Percentiles rank a stretch among this genome's conserved stretches.
Evolutionary conservation across 345 rosid genomes (phyloP).

Genomic region (Populus tremula): DNA sequence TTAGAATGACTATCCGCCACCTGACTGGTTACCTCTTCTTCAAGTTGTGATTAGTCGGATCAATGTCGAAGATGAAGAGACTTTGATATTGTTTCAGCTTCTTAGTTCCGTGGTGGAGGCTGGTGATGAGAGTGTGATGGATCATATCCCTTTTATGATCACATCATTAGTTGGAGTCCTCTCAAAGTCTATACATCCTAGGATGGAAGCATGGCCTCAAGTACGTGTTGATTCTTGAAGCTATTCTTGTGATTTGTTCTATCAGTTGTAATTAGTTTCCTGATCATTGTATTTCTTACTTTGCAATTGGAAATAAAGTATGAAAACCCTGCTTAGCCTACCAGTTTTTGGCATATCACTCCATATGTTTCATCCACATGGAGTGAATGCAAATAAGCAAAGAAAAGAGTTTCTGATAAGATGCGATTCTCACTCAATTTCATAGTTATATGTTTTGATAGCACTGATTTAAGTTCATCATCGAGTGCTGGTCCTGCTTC

Average conservation of each 20-base stretch:
- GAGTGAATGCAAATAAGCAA: neutral
- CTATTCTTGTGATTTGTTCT: neutral
- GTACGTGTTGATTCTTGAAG: constrained; percentile 41
- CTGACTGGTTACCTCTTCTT: constrained; percentile 76
- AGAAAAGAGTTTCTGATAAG: neutral
- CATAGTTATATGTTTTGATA: neutral
- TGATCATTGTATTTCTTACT: neutral
- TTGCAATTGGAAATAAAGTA: neutral
- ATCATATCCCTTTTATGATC: constrained; percentile 65
- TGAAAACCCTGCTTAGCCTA: neutral
- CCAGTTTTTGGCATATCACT: neutral
- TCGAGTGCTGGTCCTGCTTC: neutral
- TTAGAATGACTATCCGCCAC: constrained; percentile 78
- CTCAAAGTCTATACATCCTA: constrained; percentile 46
- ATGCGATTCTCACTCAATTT: neutral
- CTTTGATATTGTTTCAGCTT: constrained; percentile 60
- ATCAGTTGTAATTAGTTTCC: neutral
- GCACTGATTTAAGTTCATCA: neutral
- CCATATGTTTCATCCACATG: neutral
- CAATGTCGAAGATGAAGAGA: constrained; percentile 67
- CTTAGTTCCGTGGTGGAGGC: constrained; percentile 64
- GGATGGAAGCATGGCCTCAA: constrained; percentile 62
- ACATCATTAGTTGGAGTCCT: constrained; percentile 53
- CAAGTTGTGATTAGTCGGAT: constrained; percentile 64
- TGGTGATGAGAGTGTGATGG: constrained; percentile 49